Base-by-base conservation (phyloP, 2,329 filamentous ascomycete species). In the Chaetomiaceae sp. region DNA sequence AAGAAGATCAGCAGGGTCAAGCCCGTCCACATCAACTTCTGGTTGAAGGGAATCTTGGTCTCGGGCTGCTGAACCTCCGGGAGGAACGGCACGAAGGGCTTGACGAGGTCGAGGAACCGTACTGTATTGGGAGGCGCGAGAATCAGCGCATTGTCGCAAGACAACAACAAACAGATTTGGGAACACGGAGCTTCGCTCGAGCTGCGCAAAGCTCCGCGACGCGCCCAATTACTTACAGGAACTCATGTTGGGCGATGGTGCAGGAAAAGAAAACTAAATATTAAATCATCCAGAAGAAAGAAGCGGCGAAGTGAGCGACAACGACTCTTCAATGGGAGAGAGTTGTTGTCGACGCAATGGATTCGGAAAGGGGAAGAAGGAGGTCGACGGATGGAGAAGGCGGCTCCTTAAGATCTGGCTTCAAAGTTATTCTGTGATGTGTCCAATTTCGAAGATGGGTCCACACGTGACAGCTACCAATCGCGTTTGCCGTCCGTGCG, bases 31-130 rank as follows among this genome's bases (percentile, higher is more conserved):
- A 92, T 92, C 79, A 94, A 77, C 81, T 92, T 91, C 76, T 97
- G 94, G 81, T 97, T 95, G 86, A 99, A 99, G 64, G 91, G 90
- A 55, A 96, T 87, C 81, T 96, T 97, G 73, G 91, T 96, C 79
- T 99, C 94, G 65, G 94, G 94, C 70, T 95, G 87, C 78, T 92
- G 88, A 76, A 99, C 94, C 87, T 99, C 94, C 71, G 94, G 94
- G 73, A 99, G 89, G 84, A 97, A 90, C 79, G 94, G 92, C 81
- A 95, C 90, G 74, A 99, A 99, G 71, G 94, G 94, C 79, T 99
- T 99, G 79, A 99, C 94, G 73, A 97, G 84, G 77, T 99, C 94
- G 79, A 99, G 92, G 73, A 99, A 99, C 74, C 94, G 91, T 77
- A 99, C 92, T 97, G 67, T 55, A 61, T 57, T n/a, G 25, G 48